Evolutionary conservation across 2,329 filamentous ascomycete species (phyloP).

Genomic region (Aspergillus amoenus): DNA sequence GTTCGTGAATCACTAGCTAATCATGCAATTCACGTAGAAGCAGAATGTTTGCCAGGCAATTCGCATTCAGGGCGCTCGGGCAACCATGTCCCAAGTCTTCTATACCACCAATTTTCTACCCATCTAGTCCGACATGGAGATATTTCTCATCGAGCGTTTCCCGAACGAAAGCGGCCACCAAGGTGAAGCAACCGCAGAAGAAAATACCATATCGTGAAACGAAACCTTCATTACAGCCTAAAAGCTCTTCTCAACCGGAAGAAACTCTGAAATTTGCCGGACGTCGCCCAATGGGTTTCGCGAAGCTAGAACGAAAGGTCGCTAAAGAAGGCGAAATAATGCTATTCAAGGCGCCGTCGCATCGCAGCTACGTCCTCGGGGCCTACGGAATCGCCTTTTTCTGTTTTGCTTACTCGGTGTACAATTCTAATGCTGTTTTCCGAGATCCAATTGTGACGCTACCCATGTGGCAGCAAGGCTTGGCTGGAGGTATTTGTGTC

Average conservation of each 20-base stretch:
- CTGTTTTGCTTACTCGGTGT: slow-evolving; percentile 53
- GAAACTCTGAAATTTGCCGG: slow-evolving; percentile 26
- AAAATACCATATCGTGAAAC: slow-evolving; percentile 7
- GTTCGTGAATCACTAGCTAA: background rate
- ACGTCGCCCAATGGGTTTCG: slow-evolving; percentile 45
- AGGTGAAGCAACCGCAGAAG: slow-evolving; percentile 7
- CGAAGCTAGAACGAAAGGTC: slow-evolving; percentile 51
- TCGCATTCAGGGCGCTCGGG: slow-evolving; percentile 28
- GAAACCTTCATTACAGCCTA: slow-evolving; percentile 15
- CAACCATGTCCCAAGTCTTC: slow-evolving; percentile 24
- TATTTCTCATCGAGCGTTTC: slow-evolving; percentile 30
- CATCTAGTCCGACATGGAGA: slow-evolving; percentile 23
- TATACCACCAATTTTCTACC: slow-evolving; percentile 15
- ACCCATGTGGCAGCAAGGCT: slow-evolving; percentile 56
- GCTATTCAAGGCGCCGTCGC: slow-evolving; percentile 65
- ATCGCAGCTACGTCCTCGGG: slow-evolving; percentile 61
- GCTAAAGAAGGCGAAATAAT: slow-evolving; percentile 57
- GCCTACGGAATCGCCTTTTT: slow-evolving; percentile 58
- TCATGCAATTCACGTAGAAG: background rate
- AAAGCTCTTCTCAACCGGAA: slow-evolving; percentile 12
- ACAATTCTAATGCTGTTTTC: slow-evolving; percentile 53
- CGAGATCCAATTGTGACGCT: slow-evolving; percentile 53
- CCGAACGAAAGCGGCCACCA: slow-evolving; percentile 23
- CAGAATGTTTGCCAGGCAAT: slow-evolving; percentile 32
- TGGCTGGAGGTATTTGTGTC: slow-evolving; percentile 59